Evolutionary conservation across 305 asterid genomes (phyloP).

Genomic region (Fraxinus paxiana): DNA sequence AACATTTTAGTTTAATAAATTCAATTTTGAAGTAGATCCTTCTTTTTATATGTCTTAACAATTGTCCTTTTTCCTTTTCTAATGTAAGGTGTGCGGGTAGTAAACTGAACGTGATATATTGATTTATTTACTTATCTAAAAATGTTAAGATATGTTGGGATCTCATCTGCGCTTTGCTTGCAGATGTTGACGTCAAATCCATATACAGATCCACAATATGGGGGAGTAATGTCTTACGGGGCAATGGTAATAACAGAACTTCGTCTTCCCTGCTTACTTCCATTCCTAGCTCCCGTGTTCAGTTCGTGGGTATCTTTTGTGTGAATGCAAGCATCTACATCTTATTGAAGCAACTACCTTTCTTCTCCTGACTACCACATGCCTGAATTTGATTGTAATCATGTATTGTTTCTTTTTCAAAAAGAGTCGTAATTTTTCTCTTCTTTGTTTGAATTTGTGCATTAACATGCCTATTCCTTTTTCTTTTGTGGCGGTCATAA

Average conservation of each 20-base stretch:
- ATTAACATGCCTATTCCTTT: not conserved
- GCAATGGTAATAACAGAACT: slow-evolving; percentile 51
- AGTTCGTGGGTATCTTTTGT: not conserved
- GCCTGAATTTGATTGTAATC: not conserved
- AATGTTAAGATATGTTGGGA: not conserved
- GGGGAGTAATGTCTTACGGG: slow-evolving; percentile 57
- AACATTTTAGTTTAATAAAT: not conserved
- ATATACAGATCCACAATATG: slow-evolving; percentile 58
- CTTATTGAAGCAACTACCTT: not conserved
- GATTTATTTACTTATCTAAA: not conserved
- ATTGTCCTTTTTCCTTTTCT: not conserved
- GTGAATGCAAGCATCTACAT: not conserved
- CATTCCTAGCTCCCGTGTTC: not conserved
- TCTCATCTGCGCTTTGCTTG: slow-evolving; percentile 11
- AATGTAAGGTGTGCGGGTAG: not conserved
- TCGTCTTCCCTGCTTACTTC: not conserved
- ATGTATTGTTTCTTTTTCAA: not conserved
- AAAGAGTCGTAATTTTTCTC: not conserved
- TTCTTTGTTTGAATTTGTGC: not conserved
- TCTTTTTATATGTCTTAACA: not conserved
- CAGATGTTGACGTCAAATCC: slow-evolving; percentile 74
- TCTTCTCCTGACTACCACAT: not conserved
- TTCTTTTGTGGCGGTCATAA: not conserved
- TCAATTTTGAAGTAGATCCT: not conserved
- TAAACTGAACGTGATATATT: not conserved